These are phyloP conservation scores for Chrysoporthe puriensis DNA, from an alignment of 2,329 filamentous ascomycete species.

Conservation along the genomic window DNA sequence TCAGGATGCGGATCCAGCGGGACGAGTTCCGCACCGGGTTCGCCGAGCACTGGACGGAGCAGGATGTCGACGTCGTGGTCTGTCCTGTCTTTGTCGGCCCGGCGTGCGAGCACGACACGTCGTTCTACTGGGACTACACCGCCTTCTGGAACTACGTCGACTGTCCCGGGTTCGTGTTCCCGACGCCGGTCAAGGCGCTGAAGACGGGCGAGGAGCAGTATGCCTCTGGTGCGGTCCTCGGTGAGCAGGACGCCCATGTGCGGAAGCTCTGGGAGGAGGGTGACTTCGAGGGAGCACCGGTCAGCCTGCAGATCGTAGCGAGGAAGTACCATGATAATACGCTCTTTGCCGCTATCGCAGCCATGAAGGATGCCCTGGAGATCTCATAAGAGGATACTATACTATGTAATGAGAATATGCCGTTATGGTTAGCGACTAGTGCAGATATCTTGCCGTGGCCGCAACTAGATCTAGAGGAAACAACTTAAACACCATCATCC, in stretches of 20 bases:
- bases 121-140: conserved; percentile 43
- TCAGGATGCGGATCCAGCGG: conserved; percentile 34
- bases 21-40: conserved; percentile 40
- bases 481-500: too few species aligned
- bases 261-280: conserved; percentile 38
- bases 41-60: conserved; percentile 40
- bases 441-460: too few species aligned
- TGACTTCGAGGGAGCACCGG: conserved; percentile 40
- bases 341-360: conserved; percentile 37
- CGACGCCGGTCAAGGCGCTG: conserved; percentile 39
- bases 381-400: conserved; percentile 7
- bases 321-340: conserved; percentile 41
- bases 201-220: conserved; percentile 36
- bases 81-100: conserved; percentile 43
- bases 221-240: conserved; percentile 33
- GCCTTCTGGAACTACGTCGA: conserved; percentile 44
- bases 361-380: conserved; percentile 31
- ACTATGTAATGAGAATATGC: too few species aligned
- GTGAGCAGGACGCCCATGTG: conserved; percentile 38
- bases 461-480: too few species aligned
- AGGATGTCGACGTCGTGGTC: conserved; percentile 44
- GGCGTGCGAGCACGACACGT: conserved; percentile 42
- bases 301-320: conserved; percentile 40
- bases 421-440: too few species aligned
- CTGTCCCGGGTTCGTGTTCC: conserved; percentile 41